Evolutionary conservation across 768 basidiomycete species (phyloP), one percentile per base, ranked within the genome.

Genomic region (Leccinum ochraceum): DNA sequence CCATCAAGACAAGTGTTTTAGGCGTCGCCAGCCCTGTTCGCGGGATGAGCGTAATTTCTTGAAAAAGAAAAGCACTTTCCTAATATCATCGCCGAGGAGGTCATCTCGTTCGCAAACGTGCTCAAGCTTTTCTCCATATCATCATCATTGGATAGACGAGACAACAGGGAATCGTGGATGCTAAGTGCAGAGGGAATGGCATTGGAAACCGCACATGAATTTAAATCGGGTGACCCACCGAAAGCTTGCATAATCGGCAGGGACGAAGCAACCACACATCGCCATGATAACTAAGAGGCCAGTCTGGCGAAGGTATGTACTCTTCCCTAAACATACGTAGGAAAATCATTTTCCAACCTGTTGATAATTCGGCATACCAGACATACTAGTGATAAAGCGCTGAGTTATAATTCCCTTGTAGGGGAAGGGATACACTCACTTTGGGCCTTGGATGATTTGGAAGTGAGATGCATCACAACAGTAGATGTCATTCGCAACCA

Each of bases 41-140:
- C 17, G 39, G 30, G 42, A 56, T 62, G 10, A 57, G 53, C 32
- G 48, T 10, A 46, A 30, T 53, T 24, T 28, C 48, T 34, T 13
- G 16, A 8, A 20, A 32, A 48, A 46, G 26, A 4, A 17, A 4
- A 20, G 39, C 7, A 49, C 72, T 56, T 60, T 87, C 94, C 90
- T 51, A 96, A 77, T 57, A 98, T 94, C 91, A 95, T 94, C 1
- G 94, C 90, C 26, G 88, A 88, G 3, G 91, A 86, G 1, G 89
- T 86, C 93, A 99, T 98, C 75, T 99, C 96, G 63, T 85, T 88
- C 1, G 94, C 94, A 75, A 99, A 99, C 0, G 97, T 98, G 65
- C 95, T 97, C 26, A 98, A 73, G 49, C 83, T 90, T 69, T 86
- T 89, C 73, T 96, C 94, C 69, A 95, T 82, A 66, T 94, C 89